Percentiles rank a stretch among this genome's conserved stretches.
These are phyloP conservation scores for Pilasporangium apinafurcum DNA, from an alignment of 352 stramenopile genomes.

Conservation along the genomic window DNA sequence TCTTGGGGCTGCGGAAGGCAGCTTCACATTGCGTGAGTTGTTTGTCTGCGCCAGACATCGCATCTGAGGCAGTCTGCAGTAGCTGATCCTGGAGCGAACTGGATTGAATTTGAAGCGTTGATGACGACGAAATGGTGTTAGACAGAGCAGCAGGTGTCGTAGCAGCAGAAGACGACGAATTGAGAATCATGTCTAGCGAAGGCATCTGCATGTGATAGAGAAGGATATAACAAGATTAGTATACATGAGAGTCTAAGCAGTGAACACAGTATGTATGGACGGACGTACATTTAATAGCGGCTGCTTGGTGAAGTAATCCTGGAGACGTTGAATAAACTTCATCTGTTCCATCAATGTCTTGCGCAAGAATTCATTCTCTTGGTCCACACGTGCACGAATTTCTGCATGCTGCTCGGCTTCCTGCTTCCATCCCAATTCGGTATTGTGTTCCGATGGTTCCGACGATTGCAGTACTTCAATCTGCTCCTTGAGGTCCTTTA, in stretches of 20 bases:
- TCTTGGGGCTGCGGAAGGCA: slow-evolving; percentile 76
- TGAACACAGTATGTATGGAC: neutral
- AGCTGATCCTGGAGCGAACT: slow-evolving; percentile 79
- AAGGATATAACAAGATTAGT: slow-evolving; percentile 1
- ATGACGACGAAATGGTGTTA: slow-evolving; percentile 60
- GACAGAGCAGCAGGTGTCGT: slow-evolving; percentile 53
- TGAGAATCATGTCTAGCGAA: slow-evolving; percentile 80
- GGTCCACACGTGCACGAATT: slow-evolving; percentile 81
- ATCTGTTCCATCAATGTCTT: slow-evolving; percentile 90
- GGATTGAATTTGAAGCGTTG: slow-evolving; percentile 65
- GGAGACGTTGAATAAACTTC: slow-evolving; percentile 88
- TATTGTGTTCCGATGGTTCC: slow-evolving; percentile 86
- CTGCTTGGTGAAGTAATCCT: slow-evolving; percentile 90
- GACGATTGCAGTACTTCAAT: slow-evolving; percentile 87
- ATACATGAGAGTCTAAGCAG: neutral
- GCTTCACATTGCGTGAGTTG: slow-evolving; percentile 67
- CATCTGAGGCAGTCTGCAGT: slow-evolving; percentile 51
- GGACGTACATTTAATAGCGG: slow-evolving; percentile 72
- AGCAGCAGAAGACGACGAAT: slow-evolving; percentile 57
- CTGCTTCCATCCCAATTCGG: slow-evolving; percentile 85
- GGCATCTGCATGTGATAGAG: slow-evolving; percentile 36
- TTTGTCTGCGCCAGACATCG: slow-evolving; percentile 53
- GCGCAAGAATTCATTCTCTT: slow-evolving; percentile 86
- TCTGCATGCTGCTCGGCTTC: slow-evolving; percentile 85
- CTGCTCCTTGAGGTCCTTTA: slow-evolving; percentile 88